Conservation (phyloP, 208 protist species). For the Phytomonas sp. region DNA sequence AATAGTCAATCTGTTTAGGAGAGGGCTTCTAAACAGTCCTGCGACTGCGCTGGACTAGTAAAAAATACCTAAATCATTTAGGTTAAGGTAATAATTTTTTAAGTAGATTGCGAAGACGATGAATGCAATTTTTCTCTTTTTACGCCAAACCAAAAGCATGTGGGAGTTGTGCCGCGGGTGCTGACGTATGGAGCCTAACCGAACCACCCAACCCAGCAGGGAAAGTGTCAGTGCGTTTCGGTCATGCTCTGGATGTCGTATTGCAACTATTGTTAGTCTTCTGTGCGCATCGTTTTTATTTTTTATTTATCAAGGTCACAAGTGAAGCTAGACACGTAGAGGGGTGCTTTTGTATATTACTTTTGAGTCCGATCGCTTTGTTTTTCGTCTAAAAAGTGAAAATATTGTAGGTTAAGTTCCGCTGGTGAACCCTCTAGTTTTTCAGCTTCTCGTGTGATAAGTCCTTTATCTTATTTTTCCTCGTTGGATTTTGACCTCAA, state of each 20-base stretch:
- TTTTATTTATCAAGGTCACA: background rate
- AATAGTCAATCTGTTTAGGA: background rate
- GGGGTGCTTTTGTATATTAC: background rate
- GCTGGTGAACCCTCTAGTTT: background rate
- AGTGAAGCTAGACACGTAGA: background rate
- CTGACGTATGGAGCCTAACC: background rate
- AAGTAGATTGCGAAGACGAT: background rate
- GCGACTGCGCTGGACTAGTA: background rate
- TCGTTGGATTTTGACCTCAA: background rate
- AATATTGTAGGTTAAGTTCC: background rate
- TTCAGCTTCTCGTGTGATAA: background rate
- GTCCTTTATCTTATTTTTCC: background rate
- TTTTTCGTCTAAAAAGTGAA: background rate
- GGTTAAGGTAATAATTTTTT: background rate
- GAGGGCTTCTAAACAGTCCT: background rate
- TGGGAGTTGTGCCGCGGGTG: background rate
- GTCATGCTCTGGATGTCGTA: background rate
- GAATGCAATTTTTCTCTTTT: background rate
- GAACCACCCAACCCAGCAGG: background rate
- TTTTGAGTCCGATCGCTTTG: background rate
- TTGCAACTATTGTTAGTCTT: background rate
- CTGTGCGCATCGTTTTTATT: background rate
- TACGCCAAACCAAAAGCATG: background rate
- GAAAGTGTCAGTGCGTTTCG: background rate
- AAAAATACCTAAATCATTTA: background rate